phyloP scores from a whole-genome alignment of 1,284 basidiomycete species.

The Malassezia sympodialis region DNA sequence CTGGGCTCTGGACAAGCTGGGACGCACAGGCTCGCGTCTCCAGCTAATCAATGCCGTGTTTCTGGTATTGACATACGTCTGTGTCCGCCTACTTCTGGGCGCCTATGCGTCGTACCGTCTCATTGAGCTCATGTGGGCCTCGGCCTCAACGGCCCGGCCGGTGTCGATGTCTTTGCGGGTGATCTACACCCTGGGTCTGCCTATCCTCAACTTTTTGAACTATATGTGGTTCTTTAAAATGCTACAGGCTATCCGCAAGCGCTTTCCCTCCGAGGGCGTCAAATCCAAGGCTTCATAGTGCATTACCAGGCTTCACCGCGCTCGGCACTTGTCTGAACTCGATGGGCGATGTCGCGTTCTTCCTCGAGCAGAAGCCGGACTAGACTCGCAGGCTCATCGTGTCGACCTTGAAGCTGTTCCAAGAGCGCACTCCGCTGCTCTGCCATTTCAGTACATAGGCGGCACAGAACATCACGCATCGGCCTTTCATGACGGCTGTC shows the following conservation, averaged over 20 bases:
- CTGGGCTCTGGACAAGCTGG: slow-evolving; percentile 50
- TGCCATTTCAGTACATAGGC: not conserved
- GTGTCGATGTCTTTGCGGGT: slow-evolving; percentile 19
- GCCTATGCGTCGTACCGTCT: slow-evolving; percentile 26
- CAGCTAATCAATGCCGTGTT: slow-evolving; percentile 49
- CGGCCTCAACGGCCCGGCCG: not conserved
- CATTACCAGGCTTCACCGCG: slow-evolving; percentile 23
- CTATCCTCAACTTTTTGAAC: slow-evolving; percentile 42
- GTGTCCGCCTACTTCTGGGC: slow-evolving; percentile 45
- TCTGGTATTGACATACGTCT: slow-evolving; percentile 42
- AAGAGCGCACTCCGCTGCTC: not conserved
- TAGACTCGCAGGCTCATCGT: slow-evolving; percentile 12
- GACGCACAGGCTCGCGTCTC: slow-evolving; percentile 41
- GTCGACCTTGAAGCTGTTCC: not conserved
- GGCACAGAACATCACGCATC: not conserved
- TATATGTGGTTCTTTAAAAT: slow-evolving; percentile 48
- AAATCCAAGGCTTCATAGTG: not conserved
- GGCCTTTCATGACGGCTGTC: slow-evolving; percentile 2
- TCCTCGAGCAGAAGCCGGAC: slow-evolving; percentile 25
- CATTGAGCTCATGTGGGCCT: slow-evolving; percentile 16
- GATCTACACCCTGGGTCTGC: slow-evolving; percentile 35
- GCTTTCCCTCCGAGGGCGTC: slow-evolving; percentile 21
- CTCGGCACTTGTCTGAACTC: slow-evolving; percentile 17
- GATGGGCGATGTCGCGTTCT: slow-evolving; percentile 17
- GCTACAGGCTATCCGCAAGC: slow-evolving; percentile 46